Evolutionary conservation across 371 early-diverging fungal species (phyloP).

Genomic region (Mortierella sp.): DNA sequence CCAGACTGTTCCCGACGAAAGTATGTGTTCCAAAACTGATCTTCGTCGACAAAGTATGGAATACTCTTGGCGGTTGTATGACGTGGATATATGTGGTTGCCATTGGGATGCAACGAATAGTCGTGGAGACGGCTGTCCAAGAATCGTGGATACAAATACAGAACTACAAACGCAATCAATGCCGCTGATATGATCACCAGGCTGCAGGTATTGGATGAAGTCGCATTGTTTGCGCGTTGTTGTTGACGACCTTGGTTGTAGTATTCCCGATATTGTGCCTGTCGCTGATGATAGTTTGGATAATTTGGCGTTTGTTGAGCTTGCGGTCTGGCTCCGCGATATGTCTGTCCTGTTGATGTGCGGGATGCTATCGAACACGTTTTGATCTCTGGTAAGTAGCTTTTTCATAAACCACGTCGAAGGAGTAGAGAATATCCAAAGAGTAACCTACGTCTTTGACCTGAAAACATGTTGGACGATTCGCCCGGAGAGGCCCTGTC

Average conservation of each 20-base stretch:
- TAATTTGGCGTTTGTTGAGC: constrained; percentile 28
- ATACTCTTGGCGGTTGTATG: constrained; percentile 24
- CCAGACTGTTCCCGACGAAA: constrained; percentile 37
- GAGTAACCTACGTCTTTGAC: constrained; percentile 62
- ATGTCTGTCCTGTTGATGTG: constrained; percentile 47
- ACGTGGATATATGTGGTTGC: constrained; percentile 22
- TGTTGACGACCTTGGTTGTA: constrained; percentile 32
- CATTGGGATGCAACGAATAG: constrained; percentile 40
- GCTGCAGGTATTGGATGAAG: too few species aligned
- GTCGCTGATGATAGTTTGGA: constrained; percentile 23
- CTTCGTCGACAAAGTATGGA: constrained; percentile 45
- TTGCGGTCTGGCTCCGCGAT: constrained; percentile 14
- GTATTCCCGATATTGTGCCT: constrained; percentile 25
- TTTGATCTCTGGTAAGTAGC: too few species aligned
- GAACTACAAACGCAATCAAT: too few species aligned
- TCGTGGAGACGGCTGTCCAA: constrained; percentile 14
- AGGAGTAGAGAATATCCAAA: background rate
- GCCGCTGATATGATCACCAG: too few species aligned
- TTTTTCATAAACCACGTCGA: too few species aligned
- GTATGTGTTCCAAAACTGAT: constrained; percentile 34
- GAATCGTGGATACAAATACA: too few species aligned
- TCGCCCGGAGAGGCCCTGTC: constrained; percentile 95
- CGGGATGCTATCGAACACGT: constrained; percentile 25
- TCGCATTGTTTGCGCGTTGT: constrained; percentile 3
- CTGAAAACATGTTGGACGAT: constrained; percentile 96